Base-by-base conservation (phyloP, 2,329 filamentous ascomycete genomes). In the Colletotrichum incanum region DNA sequence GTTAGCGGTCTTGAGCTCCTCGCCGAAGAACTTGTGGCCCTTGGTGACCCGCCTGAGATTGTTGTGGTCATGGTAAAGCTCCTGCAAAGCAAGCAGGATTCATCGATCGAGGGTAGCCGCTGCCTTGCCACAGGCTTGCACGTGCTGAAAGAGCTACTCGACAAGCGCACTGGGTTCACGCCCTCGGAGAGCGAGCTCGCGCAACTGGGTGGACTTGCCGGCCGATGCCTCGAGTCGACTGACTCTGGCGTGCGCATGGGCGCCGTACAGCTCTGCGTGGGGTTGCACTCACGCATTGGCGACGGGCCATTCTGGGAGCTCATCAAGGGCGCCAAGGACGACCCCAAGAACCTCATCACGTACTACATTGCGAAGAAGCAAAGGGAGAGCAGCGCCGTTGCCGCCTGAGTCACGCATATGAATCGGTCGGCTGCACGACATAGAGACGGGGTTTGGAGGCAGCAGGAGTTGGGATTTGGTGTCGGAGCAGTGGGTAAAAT, bases 331-430 rank as follows among this genome's bases (percentile, higher is more conserved):
- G 86, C 93, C 41, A 88, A 89, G 77, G 93, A 94, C 75, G 93
- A 94, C 75, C 90, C 93, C 28, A 90, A 94, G 84, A 94, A 92
- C 75, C 81, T 95, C 73, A 91, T 95, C 76, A 95, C 92, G 12
- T 95, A 95, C 79, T 95, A 95, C 80, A 92, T 95, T 77, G 93
- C 93, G 50, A 92, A 92, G 85, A 86, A 87, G 79, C 90, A 92
- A 81, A 84, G 90, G 64, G 90, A 92, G 81, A 79, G 69, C 58
- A 73, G 55, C 52, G 50, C 58, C 18, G 43, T 67, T 34, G 67
- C 55, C 41, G 49, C 62, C 31, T 73, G 62, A 41, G 20, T 39
- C 56, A 28, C 28, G 20, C 34, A 39, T 20, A 39, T 28, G 16
- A 18, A 39, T 8, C n/a, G 20, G 31, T 18, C 39, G 28, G 31